Evolutionary conservation across 352 stramenopile genomes (phyloP), one percentile per base, ranked within the genome.

Genomic region (Phytophthora cryptogea): DNA sequence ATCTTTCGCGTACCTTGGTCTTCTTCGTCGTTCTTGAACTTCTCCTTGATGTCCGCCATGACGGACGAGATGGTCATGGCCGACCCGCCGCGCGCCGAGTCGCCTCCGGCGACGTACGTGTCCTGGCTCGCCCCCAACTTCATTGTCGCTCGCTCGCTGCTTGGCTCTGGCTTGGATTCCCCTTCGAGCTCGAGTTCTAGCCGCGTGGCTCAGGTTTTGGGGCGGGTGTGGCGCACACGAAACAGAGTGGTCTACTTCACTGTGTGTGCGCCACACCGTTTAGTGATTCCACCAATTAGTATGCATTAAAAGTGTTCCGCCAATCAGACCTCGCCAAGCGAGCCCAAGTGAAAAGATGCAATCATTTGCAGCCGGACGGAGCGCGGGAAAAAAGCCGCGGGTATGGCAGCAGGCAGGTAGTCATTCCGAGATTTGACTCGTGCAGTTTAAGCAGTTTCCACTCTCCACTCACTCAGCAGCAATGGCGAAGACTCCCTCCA

Each of bases 1-100:
- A 62, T 63, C 27, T 63, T 62, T 54, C 14, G 23, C 67, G 56
- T 73, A 92, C 85, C 74, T 50, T 94, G 80, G 55, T 98, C 95
- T 57, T 98, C 96, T 59, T 98, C 95, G 60, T 99, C 97, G 59
- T 98, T 97, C 78, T 99, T 99, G 70, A 99, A 99, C 83, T 99
- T 99, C 72, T 99, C 97, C 75, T 98, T 98, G 36, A 98, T 86
- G 49, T 96, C 92, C 51, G 98, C 94, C 72, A 99, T 96, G 43
- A 93, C 83, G 7, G 83, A 90, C n/a, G 84, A 89, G 53, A 95
- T 85, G 27, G 81, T 65, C 70, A 80, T 48, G 50, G 65, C 6
- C 27, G 56, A 56, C 35, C 69, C 64, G 13, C 74, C 61, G 26
- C 79, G 68, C 8, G 76, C 76, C 8, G 63, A 67, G 31, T 80